Evolutionary conservation across 495 filamentous ascomycete genomes (phyloP).

Genomic region (Hypoxylon lienhwacheense): DNA sequence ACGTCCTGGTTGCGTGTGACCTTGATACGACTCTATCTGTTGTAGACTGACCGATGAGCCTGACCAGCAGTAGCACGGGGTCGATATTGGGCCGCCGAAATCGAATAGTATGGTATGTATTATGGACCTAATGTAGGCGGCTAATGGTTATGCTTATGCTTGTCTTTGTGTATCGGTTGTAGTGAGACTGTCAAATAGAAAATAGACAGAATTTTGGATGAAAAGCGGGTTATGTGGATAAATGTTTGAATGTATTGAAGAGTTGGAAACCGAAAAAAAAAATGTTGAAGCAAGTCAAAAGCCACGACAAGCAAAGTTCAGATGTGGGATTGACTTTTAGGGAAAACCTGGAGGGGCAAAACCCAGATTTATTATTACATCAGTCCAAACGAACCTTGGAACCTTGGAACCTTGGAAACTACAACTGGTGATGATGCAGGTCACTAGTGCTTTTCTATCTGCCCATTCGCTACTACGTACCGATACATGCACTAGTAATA

Average conservation of each 20-base stretch:
- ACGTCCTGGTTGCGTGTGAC: conserved; percentile 23
- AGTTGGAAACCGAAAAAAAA: conserved; percentile 1
- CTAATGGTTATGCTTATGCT: not conserved
- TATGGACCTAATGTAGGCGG: not conserved
- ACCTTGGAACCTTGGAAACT: too few relatives aligned
- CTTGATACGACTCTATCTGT: conserved; percentile 16
- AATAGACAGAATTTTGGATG: not conserved
- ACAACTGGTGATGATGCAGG: conserved; percentile 23
- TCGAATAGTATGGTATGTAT: too few relatives aligned
- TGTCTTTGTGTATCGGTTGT: conserved; percentile 4
- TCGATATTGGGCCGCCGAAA: not conserved
- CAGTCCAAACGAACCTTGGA: too few relatives aligned
- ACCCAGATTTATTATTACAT: conserved; percentile 22
- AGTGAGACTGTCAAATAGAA: not conserved
- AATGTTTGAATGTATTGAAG: too few relatives aligned
- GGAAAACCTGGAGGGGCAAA: conserved; percentile 20
- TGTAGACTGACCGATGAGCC: conserved; percentile 18
- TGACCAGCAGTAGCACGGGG: conserved; percentile 18
- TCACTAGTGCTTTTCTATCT: too few relatives aligned
- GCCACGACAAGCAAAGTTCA: conserved; percentile 1
- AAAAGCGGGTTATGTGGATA: too few relatives aligned
- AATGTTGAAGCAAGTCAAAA: not conserved
- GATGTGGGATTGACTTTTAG: conserved; percentile 24
- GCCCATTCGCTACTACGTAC: conserved; percentile 3
- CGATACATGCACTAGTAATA: conserved; percentile 12